Conservation (phyloP, 2,329 filamentous ascomycete genomes). For the Neopestalotiopsis sp. region DNA sequence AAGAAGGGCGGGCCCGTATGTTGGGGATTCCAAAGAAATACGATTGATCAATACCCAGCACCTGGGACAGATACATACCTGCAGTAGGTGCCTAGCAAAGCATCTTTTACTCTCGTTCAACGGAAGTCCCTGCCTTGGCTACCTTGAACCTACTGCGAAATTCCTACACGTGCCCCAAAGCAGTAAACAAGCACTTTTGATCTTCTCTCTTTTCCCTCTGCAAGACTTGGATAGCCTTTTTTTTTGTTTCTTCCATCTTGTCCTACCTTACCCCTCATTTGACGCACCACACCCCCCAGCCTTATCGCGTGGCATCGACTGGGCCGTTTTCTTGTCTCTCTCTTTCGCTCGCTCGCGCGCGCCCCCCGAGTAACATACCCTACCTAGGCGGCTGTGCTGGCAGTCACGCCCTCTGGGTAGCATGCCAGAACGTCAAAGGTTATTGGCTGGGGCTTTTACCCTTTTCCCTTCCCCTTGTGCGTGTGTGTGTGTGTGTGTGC, state of each 20-base stretch:
- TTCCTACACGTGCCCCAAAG: neutral
- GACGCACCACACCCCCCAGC: conserved; percentile 8
- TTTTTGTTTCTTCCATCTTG: neutral
- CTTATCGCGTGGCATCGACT: conserved; percentile 17
- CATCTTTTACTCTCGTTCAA: neutral
- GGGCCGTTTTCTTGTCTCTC: neutral
- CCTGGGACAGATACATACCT: too few species aligned
- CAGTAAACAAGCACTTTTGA: conserved; percentile 11
- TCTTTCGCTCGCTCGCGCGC: too few species aligned
- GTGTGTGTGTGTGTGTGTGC: neutral
- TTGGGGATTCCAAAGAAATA: too few species aligned
- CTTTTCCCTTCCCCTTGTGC: neutral
- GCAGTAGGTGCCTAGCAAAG: too few species aligned
- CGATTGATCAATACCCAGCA: too few species aligned
- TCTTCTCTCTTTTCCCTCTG: neutral
- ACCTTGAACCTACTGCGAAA: neutral
- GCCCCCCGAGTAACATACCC: too few species aligned
- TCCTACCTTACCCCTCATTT: conserved; percentile 11
- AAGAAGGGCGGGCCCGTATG: too few species aligned
- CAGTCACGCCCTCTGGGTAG: conserved; percentile 1
- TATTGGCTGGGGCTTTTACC: conserved; percentile 4
- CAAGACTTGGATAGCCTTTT: neutral
- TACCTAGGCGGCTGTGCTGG: conserved; percentile 10
- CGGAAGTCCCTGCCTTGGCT: neutral
- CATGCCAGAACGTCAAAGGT: neutral